Evolutionary conservation across 257 asterid genomes (phyloP), one percentile per base, ranked within the genome.

Genomic region (Solanum chaucha): DNA sequence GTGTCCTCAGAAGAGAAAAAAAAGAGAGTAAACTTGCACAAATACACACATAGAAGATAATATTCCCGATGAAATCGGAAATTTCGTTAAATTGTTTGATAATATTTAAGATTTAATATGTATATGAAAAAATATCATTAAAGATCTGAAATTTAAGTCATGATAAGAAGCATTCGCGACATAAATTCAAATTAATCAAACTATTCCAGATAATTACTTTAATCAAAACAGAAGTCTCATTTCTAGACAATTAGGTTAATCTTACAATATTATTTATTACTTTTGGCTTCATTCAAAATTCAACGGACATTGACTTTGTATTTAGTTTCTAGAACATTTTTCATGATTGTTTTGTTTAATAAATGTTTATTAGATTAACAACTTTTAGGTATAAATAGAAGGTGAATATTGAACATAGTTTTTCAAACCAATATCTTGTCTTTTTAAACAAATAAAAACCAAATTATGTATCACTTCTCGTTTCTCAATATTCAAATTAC

Each of bases 271-370:
- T 59, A 35, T 13, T 24, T 6, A 35, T 34, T 61, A 35, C 28
- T 24, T 67, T 68, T 85, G 87, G 82, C 10, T 85, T 85, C 64
- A 24, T 10, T 17, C 78, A 35, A 61, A 65, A 85, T 85, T 55
- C 58, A 55, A 65, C 20, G 22, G n/a, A 1, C 0, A 44, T 48
- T 41, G 68, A 38, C 82, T 67, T 85, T 68, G 5, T 15, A 85
- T 15, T 67, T 51, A 38, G 35, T 64, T 85, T 72, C 28, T 85
- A 38, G 32, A 35, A 67, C 12, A 68, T 34, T 40, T 41, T 28
- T 20, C 14, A 46, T 28, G 9, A 44, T 80, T 26, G 3, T 2
- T 48, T 48, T 80, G 65, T 80, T 46, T 80, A 22, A 80, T 8
- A 24, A 32, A 22, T 41, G 20, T 41, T 80, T 44, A 4, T 48